Conservation (phyloP, 148 eudicot species). For the Rhododendron simsii region DNA sequence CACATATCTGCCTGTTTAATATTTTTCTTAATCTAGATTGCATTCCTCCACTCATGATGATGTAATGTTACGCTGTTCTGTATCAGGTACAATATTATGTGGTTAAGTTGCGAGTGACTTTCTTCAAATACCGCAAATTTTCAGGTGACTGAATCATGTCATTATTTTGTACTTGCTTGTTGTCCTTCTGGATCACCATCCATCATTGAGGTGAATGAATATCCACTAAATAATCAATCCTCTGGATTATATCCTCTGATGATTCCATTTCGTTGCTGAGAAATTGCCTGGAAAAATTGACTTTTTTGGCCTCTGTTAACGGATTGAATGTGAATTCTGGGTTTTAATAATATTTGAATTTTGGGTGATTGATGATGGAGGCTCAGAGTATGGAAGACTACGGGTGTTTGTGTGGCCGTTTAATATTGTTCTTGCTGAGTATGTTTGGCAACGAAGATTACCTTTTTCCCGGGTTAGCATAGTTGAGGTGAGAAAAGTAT, state of each 20-base stretch:
- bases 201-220: no score
- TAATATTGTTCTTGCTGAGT: constrained; percentile 16
- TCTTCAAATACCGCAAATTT: not conserved
- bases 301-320: not conserved
- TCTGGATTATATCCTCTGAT: no score
- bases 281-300: no score
- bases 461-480: constrained; percentile 12
- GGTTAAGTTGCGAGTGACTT: not conserved
- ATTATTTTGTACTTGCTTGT: no score
- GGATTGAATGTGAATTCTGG: not conserved
- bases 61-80: not conserved
- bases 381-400: constrained; percentile 33
- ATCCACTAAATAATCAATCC: no score
- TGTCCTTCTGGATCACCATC: no score
- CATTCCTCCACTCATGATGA: not conserved
- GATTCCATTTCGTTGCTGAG: no score
- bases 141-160: not conserved
- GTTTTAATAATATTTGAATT: not conserved
- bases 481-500: constrained; percentile 52
- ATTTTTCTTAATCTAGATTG: not conserved
- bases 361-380: not conserved
- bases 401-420: no score
- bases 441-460: constrained; percentile 67
- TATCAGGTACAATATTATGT: not conserved
- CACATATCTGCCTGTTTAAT: not conserved